Evolutionary conservation across 169 alveolate species (phyloP).

Genomic region (Plasmodium malariae): DNA sequence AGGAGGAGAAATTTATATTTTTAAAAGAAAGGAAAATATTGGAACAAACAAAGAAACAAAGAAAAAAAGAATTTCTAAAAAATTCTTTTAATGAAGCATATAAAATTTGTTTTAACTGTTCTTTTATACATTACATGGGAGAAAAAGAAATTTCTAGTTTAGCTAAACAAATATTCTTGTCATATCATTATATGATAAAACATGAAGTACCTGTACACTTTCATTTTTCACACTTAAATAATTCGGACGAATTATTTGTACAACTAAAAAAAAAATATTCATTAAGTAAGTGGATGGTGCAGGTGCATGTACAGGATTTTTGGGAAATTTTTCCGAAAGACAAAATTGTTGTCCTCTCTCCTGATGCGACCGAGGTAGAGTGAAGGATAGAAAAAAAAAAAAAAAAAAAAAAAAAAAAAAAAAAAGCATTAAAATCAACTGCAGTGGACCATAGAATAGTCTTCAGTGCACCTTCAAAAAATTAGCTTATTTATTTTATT

Average conservation of each 20-base stretch:
- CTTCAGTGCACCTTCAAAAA: too few relatives aligned
- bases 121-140: constrained; percentile 79
- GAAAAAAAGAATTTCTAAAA: constrained; percentile 34
- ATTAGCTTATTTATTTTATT: too few relatives aligned
- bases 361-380: constrained; percentile 78
- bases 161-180: constrained; percentile 79
- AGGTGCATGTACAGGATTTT: constrained; percentile 72
- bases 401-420: too few relatives aligned
- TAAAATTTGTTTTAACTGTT: constrained; percentile 81
- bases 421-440: too few relatives aligned
- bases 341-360: constrained; percentile 81
- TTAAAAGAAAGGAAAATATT: constrained; percentile 71
- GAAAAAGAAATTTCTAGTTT: constrained; percentile 81
- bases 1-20: constrained; percentile 72
- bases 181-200: constrained; percentile 79
- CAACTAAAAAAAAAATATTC: constrained; percentile 76
- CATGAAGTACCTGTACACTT: constrained; percentile 76
- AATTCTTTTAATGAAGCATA: constrained; percentile 76
- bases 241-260: constrained; percentile 40
- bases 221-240: constrained; percentile 76
- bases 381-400: neutral
- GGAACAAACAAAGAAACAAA: constrained; percentile 76
- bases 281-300: constrained; percentile 77
- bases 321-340: constrained; percentile 80
- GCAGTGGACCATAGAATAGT: too few relatives aligned